Percentiles rank a stretch among this genome's conserved stretches.
phyloP scores from a whole-genome alignment of 2,329 filamentous ascomycete species.

The Pyrenophora seminiperda region DNA sequence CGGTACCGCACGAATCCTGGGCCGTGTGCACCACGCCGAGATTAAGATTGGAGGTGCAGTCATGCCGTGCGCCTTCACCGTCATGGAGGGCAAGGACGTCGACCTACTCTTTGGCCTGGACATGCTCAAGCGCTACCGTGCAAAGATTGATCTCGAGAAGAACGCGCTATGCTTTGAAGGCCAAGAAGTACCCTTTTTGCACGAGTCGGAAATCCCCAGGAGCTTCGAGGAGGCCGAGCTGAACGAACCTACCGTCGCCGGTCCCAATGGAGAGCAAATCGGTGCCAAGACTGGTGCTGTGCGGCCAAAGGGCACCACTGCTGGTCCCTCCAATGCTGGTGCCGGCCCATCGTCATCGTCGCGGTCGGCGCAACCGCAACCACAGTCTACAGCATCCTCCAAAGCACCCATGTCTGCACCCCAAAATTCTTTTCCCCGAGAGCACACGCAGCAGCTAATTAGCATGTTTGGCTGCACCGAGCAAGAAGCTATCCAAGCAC shows the following conservation, averaged over 20 bases:
- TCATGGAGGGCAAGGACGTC: conserved; percentile 98
- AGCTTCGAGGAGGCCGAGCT: conserved; percentile 71
- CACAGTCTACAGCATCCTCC: conserved; percentile 18
- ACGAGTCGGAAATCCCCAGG: conserved; percentile 93
- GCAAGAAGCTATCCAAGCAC: conserved; percentile 75
- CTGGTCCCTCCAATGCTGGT: conserved; percentile 30
- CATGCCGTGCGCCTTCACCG: conserved; percentile 93
- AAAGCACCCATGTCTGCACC: conserved; percentile 24
- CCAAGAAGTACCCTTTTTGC: conserved; percentile 85
- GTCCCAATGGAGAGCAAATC: conserved; percentile 86
- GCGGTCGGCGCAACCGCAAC: conserved; percentile 15
- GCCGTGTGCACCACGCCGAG: conserved; percentile 91
- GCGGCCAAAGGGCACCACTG: conserved; percentile 55
- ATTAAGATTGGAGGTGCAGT: conserved; percentile 90
- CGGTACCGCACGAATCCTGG: conserved; percentile 91
- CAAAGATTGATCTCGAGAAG: conserved; percentile 83
- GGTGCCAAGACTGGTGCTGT: conserved; percentile 82
- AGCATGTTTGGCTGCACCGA: conserved; percentile 74
- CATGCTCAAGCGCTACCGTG: conserved; percentile 96
- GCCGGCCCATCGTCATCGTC: conserved; percentile 16
- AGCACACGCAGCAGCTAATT: conserved; percentile 75
- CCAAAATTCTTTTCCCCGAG: conserved; percentile 57
- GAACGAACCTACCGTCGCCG: conserved; percentile 81
- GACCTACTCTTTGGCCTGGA: conserved; percentile 91
- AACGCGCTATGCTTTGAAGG: conserved; percentile 88